phyloP scores from a whole-genome alignment of 139 green algal genomes.

The Picochlorum sp. region DNA sequence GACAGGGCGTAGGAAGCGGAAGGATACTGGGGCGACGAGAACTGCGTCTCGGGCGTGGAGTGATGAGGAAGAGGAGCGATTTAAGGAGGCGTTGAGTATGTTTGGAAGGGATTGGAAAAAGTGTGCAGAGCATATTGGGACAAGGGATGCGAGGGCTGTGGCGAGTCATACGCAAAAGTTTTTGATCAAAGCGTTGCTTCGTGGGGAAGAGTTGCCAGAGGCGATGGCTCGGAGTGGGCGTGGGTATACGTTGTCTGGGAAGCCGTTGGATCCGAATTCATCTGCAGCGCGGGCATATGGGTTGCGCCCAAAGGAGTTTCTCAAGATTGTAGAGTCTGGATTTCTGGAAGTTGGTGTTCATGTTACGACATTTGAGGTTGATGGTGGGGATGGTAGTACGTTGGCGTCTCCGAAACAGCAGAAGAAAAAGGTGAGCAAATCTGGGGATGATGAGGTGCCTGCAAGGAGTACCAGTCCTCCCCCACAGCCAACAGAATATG shows the following conservation, averaged over 20 bases:
- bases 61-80: slow-evolving; percentile 60
- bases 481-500: slow-evolving; percentile 54
- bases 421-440: background rate
- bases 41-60: slow-evolving; percentile 45
- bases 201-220: slow-evolving; percentile 54
- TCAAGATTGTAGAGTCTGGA: slow-evolving; percentile 7
- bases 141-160: slow-evolving; percentile 47
- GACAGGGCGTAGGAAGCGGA: slow-evolving; percentile 56
- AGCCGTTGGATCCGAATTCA: slow-evolving; percentile 64
- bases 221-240: slow-evolving; percentile 10
- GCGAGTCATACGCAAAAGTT: slow-evolving; percentile 69
- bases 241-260: slow-evolving; percentile 46
- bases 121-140: slow-evolving; percentile 44
- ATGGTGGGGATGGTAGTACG: slow-evolving; percentile 5
- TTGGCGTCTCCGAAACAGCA: background rate
- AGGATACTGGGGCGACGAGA: slow-evolving; percentile 51
- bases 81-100: slow-evolving; percentile 48
- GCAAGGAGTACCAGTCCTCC: background rate
- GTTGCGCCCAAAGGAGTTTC: slow-evolving; percentile 54
- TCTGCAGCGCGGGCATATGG: slow-evolving; percentile 63
- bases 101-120: slow-evolving; percentile 62
- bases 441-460: slow-evolving; percentile 2
- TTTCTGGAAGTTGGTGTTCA: slow-evolving; percentile 21
- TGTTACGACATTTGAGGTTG: slow-evolving; percentile 26
- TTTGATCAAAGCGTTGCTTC: slow-evolving; percentile 70